These are phyloP conservation scores for Aspergillus fumigatiaffinis DNA, from an alignment of 2,329 filamentous ascomycete species.

Conservation along the genomic window DNA sequence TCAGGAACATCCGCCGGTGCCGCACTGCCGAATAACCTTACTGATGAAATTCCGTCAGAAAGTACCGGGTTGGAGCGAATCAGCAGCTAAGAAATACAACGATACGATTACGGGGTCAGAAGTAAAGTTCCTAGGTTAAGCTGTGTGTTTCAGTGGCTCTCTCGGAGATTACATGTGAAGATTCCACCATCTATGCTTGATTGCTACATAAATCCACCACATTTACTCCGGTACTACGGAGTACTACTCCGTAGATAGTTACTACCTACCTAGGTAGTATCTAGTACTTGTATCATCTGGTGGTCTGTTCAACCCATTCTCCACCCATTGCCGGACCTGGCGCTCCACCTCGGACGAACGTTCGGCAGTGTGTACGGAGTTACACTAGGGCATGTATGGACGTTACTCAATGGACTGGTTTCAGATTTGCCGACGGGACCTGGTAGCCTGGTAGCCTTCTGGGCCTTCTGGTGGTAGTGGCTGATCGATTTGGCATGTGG, in stretches of 20 bases:
- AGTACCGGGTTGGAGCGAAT: background rate
- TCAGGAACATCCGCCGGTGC: constrained; percentile 8
- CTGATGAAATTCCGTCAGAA: background rate
- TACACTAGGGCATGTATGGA: background rate
- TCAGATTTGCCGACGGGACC: constrained; percentile 21
- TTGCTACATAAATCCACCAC: background rate
- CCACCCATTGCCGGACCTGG: background rate
- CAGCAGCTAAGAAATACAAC: background rate
- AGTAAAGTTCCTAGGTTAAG: background rate
- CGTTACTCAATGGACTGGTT: constrained; percentile 11
- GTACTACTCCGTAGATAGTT: too few relatives aligned
- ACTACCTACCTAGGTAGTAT: too few relatives aligned
- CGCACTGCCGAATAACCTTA: background rate
- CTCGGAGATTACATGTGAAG: background rate
- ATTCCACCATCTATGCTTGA: too few relatives aligned
- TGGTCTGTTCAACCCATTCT: background rate
- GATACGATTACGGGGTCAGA: background rate
- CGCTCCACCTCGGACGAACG: constrained; percentile 14
- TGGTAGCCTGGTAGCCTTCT: background rate
- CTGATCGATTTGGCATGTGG: background rate
- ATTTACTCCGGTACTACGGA: background rate
- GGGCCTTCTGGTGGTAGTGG: background rate
- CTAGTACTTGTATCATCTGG: too few relatives aligned
- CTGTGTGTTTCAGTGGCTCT: background rate
- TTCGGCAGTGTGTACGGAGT: constrained; percentile 14